Conservation (phyloP, 768 basidiomycete species). For the Leccinum olivaceopallidum region DNA sequence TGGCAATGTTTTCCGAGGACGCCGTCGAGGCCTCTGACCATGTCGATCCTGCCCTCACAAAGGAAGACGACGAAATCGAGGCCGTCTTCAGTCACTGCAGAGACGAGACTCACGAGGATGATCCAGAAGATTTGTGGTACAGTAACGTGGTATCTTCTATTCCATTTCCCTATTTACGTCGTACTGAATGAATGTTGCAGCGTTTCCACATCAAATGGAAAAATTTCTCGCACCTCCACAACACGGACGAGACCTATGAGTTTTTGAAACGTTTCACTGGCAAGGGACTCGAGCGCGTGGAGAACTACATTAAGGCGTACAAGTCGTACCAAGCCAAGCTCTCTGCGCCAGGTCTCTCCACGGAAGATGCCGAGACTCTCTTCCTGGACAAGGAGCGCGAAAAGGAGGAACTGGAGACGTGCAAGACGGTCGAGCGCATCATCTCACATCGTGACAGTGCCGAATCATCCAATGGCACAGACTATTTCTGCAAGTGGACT, state of each 20-base stretch:
- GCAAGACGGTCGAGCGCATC: constrained; percentile 89
- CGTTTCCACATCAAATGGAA: constrained; percentile 99
- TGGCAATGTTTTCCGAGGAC: constrained; percentile 65
- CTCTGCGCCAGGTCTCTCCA: constrained; percentile 62
- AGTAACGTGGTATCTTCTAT: constrained; percentile 71
- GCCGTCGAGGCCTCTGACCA: constrained; percentile 49
- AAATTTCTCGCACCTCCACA: constrained; percentile 95
- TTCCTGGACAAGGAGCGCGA: constrained; percentile 89
- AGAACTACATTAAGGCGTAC: constrained; percentile 97
- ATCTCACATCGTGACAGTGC: constrained; percentile 72
- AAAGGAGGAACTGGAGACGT: constrained; percentile 89
- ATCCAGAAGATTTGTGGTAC: constrained; percentile 81
- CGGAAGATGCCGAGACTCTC: constrained; percentile 88
- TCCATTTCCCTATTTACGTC: not conserved
- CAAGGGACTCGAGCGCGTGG: constrained; percentile 95
- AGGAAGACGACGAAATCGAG: constrained; percentile 88
- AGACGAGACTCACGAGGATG: constrained; percentile 77
- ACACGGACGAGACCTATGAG: constrained; percentile 98
- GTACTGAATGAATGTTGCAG: constrained; percentile 41
- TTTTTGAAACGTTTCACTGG: constrained; percentile 94
- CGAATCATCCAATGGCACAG: constrained; percentile 49
- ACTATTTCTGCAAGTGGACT: constrained; percentile 98
- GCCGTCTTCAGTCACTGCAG: constrained; percentile 84
- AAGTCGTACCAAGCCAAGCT: constrained; percentile 71
- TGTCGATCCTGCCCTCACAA: constrained; percentile 50